These are phyloP conservation scores for Candida broadrunensis DNA, from an alignment of 805 yeast species.

Conservation along the genomic window DNA sequence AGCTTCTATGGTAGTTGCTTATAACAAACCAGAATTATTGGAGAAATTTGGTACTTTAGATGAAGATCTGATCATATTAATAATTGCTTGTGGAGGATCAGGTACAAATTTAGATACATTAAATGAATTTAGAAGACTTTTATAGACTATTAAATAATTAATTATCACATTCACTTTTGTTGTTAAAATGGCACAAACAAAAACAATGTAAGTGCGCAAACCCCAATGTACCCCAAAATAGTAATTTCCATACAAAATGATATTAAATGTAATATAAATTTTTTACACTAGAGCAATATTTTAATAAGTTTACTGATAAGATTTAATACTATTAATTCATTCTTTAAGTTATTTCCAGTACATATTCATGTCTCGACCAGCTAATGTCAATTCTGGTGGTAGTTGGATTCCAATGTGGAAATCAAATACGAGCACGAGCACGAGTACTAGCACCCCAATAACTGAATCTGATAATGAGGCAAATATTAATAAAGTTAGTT, in stretches of 20 bases:
- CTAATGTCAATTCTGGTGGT: background rate
- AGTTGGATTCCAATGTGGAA: conserved; percentile 3
- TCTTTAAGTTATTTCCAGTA: too few species aligned
- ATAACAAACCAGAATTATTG: conserved; percentile 11
- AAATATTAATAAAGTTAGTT: too few species aligned
- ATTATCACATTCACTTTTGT: too few species aligned
- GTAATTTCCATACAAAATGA: too few species aligned
- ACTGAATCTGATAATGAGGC: background rate
- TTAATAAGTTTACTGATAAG: too few species aligned
- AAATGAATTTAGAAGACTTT: conserved; percentile 5
- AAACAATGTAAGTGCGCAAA: too few species aligned
- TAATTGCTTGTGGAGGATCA: conserved; percentile 30
- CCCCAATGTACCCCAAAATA: too few species aligned
- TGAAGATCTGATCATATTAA: conserved; percentile 19
- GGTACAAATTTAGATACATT: conserved; percentile 8
- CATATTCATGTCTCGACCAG: background rate
- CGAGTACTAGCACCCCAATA: background rate
- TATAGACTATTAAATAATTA: too few species aligned
- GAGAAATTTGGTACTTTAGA: conserved; percentile 10
- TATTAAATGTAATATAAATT: too few species aligned
- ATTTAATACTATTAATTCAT: too few species aligned
- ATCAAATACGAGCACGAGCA: background rate
- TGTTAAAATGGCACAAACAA: too few species aligned
- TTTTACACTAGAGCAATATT: too few species aligned
- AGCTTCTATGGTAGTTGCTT: conserved; percentile 18